Evolutionary conservation across 495 filamentous ascomycete species (phyloP).

Genomic region (Neurospora tetrasperma): DNA sequence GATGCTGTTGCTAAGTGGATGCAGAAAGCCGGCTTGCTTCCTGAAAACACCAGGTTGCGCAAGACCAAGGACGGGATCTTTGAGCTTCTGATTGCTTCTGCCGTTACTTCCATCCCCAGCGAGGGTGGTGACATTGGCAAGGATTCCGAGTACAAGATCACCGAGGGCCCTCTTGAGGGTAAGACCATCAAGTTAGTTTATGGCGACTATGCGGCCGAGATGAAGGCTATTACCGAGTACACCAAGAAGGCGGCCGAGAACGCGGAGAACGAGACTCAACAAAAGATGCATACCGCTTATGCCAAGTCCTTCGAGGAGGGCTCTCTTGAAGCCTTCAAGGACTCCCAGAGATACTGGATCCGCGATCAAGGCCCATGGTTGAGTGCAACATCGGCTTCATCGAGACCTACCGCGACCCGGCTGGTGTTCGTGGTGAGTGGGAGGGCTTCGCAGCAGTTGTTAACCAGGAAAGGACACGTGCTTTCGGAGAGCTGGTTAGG

Average conservation of each 20-base stretch:
- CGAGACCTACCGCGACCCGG: slow-evolving; percentile 91
- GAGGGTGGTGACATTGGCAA: slow-evolving; percentile 62
- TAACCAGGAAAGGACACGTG: slow-evolving; percentile 66
- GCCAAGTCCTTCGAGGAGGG: slow-evolving; percentile 75
- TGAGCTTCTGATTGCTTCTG: slow-evolving; percentile 78
- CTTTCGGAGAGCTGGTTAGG: slow-evolving; percentile 79
- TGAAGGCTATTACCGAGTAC: slow-evolving; percentile 64
- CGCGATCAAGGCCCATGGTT: slow-evolving; percentile 81
- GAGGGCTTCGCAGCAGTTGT: slow-evolving; percentile 82
- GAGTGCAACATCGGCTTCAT: slow-evolving; percentile 93
- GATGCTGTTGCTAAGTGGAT: slow-evolving; percentile 59
- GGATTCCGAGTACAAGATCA: slow-evolving; percentile 53
- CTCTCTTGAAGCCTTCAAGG: slow-evolving; percentile 80
- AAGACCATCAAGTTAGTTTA: slow-evolving; percentile 63
- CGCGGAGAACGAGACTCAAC: slow-evolving; percentile 77
- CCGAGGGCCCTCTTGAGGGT: slow-evolving; percentile 51
- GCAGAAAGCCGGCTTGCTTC: slow-evolving; percentile 55
- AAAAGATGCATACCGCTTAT: slow-evolving; percentile 75
- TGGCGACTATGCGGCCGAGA: slow-evolving; percentile 72
- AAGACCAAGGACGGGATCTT: slow-evolving; percentile 65
- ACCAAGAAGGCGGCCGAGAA: slow-evolving; percentile 63
- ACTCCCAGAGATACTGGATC: slow-evolving; percentile 86
- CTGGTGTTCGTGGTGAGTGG: slow-evolving; percentile 92
- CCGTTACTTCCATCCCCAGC: slow-evolving; percentile 33
- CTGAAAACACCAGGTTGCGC: slow-evolving; percentile 80